phyloP scores from a whole-genome alignment of 768 basidiomycete species.

The Sporobolomyces phaffii region DNA sequence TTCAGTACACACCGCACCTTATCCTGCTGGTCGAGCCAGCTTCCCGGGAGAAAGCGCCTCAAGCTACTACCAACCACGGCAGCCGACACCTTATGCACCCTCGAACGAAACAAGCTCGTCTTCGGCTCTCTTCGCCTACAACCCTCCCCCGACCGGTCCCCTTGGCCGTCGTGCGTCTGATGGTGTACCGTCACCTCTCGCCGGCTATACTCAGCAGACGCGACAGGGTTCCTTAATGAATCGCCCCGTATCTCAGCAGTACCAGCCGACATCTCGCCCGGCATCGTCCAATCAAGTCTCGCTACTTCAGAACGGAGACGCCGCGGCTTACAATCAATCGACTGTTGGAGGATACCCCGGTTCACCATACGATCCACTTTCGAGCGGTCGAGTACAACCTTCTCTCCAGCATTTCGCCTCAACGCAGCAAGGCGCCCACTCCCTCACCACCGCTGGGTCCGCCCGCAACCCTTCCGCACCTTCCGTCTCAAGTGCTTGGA shows the following conservation, averaged over 20 bases:
- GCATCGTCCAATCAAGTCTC: neutral
- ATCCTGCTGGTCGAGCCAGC: too few relatives aligned
- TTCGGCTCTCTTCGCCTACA: conserved; percentile 26
- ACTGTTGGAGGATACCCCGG: too few relatives aligned
- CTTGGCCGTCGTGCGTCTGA: neutral
- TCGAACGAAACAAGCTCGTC: neutral
- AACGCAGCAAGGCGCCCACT: neutral
- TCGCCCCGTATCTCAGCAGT: conserved; percentile 1
- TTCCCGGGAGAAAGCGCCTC: neutral
- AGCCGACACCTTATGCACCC: conserved; percentile 14
- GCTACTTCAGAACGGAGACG: neutral
- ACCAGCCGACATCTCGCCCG: neutral
- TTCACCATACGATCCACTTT: too few relatives aligned
- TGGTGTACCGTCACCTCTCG: neutral
- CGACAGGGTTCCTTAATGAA: too few relatives aligned
- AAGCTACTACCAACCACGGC: conserved; percentile 29
- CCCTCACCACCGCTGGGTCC: neutral
- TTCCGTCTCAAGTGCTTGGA: neutral
- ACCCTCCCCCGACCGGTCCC: conserved; percentile 19
- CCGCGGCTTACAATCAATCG: neutral
- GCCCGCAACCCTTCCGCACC: neutral
- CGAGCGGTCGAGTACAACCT: too few relatives aligned
- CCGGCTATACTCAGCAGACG: neutral
- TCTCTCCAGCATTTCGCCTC: too few relatives aligned
- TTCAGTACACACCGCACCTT: too few relatives aligned